Percentiles rank a stretch among this genome's conserved stretches.
phyloP scores from a whole-genome alignment of 2,329 filamentous ascomycete species.

The Magnaporthiopsis incrustans region DNA sequence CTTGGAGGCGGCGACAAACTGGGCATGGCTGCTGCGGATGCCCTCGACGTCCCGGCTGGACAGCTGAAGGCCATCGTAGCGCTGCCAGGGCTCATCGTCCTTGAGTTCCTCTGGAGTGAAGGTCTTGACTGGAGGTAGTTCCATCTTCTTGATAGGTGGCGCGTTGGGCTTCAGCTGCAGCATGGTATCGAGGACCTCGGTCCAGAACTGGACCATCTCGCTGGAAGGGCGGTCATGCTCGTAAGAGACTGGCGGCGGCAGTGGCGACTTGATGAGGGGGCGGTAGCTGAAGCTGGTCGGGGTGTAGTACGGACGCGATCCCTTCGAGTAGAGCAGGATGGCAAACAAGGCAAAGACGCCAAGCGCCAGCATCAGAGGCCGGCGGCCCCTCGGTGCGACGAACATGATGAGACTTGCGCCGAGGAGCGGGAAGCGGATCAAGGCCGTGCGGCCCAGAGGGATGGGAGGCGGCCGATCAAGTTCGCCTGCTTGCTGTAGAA shows the following conservation, averaged over 20 bases:
- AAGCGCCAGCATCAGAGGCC: conserved; percentile 1
- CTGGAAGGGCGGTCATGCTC: conserved; percentile 9
- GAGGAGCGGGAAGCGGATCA: too few relatives aligned
- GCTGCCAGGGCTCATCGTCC: not conserved
- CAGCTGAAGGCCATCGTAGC: not conserved
- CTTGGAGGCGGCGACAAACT: conserved; percentile 26
- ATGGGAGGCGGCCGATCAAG: too few relatives aligned
- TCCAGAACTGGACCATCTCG: conserved; percentile 14
- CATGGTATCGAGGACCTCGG: conserved; percentile 10
- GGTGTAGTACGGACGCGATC: not conserved
- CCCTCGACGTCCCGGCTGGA: not conserved
- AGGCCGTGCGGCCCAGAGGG: too few relatives aligned
- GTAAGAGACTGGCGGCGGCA: not conserved
- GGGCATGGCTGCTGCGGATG: conserved; percentile 21
- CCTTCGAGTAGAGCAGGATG: not conserved
- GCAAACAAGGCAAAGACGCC: not conserved
- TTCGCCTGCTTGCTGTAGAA: not conserved
- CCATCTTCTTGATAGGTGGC: conserved; percentile 2
- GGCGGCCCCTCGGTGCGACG: conserved; percentile 4
- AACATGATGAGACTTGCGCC: conserved; percentile 2
- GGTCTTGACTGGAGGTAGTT: not conserved
- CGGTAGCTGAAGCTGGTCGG: not conserved
- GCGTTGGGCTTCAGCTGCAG: conserved; percentile 7
- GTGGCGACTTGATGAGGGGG: not conserved
- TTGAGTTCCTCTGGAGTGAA: not conserved